phyloP scores from a whole-genome alignment of 169 alveolate genomes.

The Perkinsus chesapeaki region DNA sequence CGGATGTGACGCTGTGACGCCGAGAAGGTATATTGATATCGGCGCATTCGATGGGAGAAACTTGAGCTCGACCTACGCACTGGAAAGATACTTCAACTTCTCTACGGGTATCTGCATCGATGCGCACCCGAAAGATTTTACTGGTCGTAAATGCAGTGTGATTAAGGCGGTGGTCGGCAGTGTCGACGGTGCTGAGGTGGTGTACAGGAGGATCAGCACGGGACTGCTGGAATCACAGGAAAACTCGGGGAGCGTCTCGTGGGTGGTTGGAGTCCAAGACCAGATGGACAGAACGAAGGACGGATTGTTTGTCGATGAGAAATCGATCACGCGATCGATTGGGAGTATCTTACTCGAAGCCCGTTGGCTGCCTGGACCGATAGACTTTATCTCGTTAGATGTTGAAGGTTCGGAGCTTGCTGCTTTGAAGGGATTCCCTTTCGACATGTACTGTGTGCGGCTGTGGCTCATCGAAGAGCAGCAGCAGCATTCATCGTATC shows the following conservation, averaged over 20 bases:
- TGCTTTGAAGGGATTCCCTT: not conserved
- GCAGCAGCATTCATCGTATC: not conserved
- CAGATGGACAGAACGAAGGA: not conserved
- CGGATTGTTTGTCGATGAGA: not conserved
- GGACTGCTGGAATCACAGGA: not conserved
- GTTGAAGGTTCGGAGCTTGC: not conserved
- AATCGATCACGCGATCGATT: not conserved
- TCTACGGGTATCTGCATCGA: not conserved
- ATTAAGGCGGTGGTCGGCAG: not conserved
- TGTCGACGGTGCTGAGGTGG: not conserved
- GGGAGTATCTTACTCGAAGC: not conserved
- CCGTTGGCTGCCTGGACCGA: not conserved
- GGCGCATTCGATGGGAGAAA: not conserved
- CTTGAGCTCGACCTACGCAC: not conserved
- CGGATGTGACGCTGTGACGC: not conserved
- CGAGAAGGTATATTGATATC: not conserved
- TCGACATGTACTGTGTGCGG: not conserved
- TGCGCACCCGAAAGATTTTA: not conserved
- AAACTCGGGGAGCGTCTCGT: not conserved
- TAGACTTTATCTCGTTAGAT: not conserved
- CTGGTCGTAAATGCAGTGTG: not conserved
- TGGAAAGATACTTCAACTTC: not conserved
- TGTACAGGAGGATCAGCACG: not conserved
- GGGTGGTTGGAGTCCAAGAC: not conserved
- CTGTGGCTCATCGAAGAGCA: not conserved